A percentile compares a stretch with the other conserved stretches of the same genome.
phyloP scores from a whole-genome alignment of 768 basidiomycete genomes.

The Boletales sp. region DNA sequence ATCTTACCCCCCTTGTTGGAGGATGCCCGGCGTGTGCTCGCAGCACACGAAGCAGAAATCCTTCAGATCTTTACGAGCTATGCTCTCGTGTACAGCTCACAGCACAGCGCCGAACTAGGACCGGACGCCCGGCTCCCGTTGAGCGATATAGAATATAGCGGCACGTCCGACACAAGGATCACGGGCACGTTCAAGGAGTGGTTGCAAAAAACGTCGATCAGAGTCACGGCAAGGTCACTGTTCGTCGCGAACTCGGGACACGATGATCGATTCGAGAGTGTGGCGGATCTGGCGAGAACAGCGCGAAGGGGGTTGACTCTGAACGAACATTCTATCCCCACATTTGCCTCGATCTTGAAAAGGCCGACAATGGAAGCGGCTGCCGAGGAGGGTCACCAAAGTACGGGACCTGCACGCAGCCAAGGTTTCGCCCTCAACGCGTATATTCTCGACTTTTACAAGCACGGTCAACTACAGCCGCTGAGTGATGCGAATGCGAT shows the following conservation, averaged over 20 bases:
- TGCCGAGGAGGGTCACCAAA: neutral
- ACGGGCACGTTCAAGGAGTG: slow-evolving; percentile 31
- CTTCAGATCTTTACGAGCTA: slow-evolving; percentile 54
- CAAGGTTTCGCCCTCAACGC: slow-evolving; percentile 48
- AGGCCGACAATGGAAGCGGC: slow-evolving; percentile 15
- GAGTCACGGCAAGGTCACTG: slow-evolving; percentile 45
- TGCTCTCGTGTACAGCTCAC: slow-evolving; percentile 45
- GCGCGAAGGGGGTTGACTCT: slow-evolving; percentile 52
- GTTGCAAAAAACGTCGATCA: slow-evolving; percentile 38
- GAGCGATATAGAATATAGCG: slow-evolving; percentile 32
- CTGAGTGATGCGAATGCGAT: slow-evolving; percentile 54
- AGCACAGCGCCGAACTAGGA: slow-evolving; percentile 37
- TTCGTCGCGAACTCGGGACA: slow-evolving; percentile 72
- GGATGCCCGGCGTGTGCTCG: slow-evolving; percentile 39
- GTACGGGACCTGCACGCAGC: neutral
- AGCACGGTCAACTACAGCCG: slow-evolving; percentile 54
- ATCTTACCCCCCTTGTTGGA: slow-evolving; percentile 49
- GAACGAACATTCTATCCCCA: slow-evolving; percentile 59
- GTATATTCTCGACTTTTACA: slow-evolving; percentile 66
- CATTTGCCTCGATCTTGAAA: slow-evolving; percentile 37
- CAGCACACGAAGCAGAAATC: slow-evolving; percentile 46
- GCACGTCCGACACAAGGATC: neutral
- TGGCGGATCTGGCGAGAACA: slow-evolving; percentile 51
- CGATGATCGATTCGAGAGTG: slow-evolving; percentile 47
- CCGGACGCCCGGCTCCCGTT: slow-evolving; percentile 48